phyloP scores from a whole-genome alignment of 1,284 basidiomycete species.

The Leccinum fallax region DNA sequence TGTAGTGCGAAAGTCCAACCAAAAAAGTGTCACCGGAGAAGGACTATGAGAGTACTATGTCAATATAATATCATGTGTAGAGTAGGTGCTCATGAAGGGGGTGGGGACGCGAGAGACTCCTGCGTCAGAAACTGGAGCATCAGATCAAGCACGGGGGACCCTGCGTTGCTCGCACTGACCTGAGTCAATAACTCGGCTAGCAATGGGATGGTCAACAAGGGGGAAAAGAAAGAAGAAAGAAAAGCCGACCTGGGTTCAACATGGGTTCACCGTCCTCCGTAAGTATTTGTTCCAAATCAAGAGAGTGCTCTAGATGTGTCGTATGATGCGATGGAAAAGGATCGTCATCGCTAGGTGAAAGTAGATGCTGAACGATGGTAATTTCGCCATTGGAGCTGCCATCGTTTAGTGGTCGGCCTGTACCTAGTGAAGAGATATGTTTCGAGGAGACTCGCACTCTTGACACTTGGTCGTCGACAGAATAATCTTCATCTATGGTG shows the following conservation, averaged over 20 bases:
- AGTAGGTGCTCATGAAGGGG: slow-evolving; percentile 46
- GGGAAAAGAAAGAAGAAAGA: not conserved
- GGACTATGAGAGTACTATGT: slow-evolving; percentile 20
- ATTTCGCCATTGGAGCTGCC: slow-evolving; percentile 21
- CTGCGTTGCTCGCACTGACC: slow-evolving; percentile 39
- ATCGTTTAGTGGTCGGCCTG: slow-evolving; percentile 9
- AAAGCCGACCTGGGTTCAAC: slow-evolving; percentile 61
- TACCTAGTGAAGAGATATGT: slow-evolving; percentile 12
- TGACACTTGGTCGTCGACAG: slow-evolving; percentile 4
- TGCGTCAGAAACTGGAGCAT: slow-evolving; percentile 37
- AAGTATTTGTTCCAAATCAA: slow-evolving; percentile 53
- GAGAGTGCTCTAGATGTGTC: slow-evolving; percentile 29
- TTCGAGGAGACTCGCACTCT: slow-evolving; percentile 16
- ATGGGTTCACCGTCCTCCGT: slow-evolving; percentile 66
- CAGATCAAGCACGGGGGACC: slow-evolving; percentile 30
- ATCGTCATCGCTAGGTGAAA: slow-evolving; percentile 23
- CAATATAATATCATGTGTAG: slow-evolving; percentile 22
- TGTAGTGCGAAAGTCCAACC: slow-evolving; percentile 24
- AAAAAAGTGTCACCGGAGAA: slow-evolving; percentile 14
- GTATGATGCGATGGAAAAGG: slow-evolving; percentile 25
- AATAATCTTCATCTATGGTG: slow-evolving; percentile 26
- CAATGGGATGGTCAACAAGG: slow-evolving; percentile 4
- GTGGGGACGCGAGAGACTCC: slow-evolving; percentile 65
- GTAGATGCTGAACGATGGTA: slow-evolving; percentile 18
- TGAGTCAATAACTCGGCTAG: slow-evolving; percentile 65